Base-by-base conservation (phyloP, 2,329 filamentous ascomycete species). In the Penicillium hordei region DNA sequence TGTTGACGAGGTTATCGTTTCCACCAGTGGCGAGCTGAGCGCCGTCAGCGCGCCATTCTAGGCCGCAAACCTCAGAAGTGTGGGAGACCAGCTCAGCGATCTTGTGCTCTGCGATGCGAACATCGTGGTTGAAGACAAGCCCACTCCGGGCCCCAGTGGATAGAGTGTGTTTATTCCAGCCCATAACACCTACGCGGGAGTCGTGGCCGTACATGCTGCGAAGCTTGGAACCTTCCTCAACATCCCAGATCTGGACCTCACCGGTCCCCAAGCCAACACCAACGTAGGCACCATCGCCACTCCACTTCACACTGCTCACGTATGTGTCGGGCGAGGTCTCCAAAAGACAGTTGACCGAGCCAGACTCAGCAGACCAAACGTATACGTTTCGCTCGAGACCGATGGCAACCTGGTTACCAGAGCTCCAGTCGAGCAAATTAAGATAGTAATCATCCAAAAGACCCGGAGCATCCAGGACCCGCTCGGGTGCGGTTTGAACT, bases 221-320 rank as follows among this genome's bases (percentile, higher is more conserved):
- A 59, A 99, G 89, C 84, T 97, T 97, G 72, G 87, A 89, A 61
- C 89, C 87, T 76, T 99, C 94, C 69, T 96, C 90, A 29, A 97
- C 93, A 70, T 97, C 94, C 93, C 94, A 99, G 79, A 99, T 99
- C 80, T 99, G 94, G 38, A 99, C 91, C 76, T 99, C 94, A 59
- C 94, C 94, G 38, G 91, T 91, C 60, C 93, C 93, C 50, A 99
- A 89, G 60, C 94, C 94, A 66, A 97, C 93, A 63, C 93, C 89
- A 64, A 99, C 93, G 72, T 99, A 97, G 33, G 93, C 93, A 59
- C 94, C 94, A 71, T 99, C 94, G 50, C 90, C 91, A 61, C 93
- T 97, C 94, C 94, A 99, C 81, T 97, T 97, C 71, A 99, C 93
- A 65, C 93, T 97, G 80, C 93, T 95, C 70, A 99, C 87, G 74